These are phyloP conservation scores for Micractinium sp. DNA, from an alignment of 139 green algal genomes.

Conservation along the genomic window DNA sequence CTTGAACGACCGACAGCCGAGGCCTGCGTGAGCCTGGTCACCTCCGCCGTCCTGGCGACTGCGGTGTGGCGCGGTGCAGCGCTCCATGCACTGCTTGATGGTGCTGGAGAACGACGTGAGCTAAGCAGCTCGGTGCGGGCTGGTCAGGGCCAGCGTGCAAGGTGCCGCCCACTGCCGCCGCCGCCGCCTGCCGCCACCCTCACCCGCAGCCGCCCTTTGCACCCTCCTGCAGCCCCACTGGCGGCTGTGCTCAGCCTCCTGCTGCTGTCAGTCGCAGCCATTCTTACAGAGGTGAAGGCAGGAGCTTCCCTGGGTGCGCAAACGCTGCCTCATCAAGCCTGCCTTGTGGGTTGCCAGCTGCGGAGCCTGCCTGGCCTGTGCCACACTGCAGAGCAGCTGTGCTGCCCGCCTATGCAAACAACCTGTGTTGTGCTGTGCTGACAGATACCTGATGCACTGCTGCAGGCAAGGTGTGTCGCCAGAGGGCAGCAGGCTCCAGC, in stretches of 20 bases:
- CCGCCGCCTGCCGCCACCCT: no score
- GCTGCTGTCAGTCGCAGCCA: not conserved
- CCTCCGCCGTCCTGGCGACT: not conserved
- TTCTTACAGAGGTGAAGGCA: not conserved
- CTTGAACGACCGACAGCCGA: not conserved
- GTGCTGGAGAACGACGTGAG: not conserved
- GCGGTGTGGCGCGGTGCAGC: not conserved
- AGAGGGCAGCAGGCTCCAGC: conserved; percentile 1
- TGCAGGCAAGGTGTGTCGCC: not conserved
- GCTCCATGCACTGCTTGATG: not conserved
- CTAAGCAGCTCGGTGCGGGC: not conserved
- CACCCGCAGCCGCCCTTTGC: not conserved
- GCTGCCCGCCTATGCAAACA: no score
- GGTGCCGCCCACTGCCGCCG: no score
- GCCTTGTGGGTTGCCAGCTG: not conserved
- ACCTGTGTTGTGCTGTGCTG: not conserved
- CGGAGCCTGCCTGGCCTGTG: not conserved
- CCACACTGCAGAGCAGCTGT: not conserved
- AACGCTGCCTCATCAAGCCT: no score
- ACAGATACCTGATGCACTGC: not conserved
- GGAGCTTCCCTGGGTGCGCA: not conserved
- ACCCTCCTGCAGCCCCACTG: no score
- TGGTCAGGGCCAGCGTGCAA: no score
- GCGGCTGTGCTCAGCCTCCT: not conserved
- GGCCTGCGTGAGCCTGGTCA: not conserved